These are phyloP conservation scores for Davidsoniella virescens DNA, from an alignment of 2,329 filamentous ascomycete genomes.

Conservation along the genomic window DNA sequence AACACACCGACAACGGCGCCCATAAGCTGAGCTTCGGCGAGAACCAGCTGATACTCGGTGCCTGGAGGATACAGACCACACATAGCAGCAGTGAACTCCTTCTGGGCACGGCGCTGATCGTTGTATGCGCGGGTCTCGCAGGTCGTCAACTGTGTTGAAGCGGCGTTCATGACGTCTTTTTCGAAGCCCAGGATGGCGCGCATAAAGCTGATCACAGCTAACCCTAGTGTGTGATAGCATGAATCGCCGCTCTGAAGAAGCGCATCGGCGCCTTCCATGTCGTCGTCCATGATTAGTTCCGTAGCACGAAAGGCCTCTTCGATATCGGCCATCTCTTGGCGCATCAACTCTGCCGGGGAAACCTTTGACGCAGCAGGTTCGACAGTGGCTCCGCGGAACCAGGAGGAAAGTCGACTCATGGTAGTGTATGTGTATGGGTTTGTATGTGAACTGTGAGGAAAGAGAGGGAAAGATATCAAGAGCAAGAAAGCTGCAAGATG, in stretches of 20 bases:
- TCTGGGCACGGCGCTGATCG: constrained; percentile 60
- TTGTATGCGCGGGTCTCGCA: constrained; percentile 63
- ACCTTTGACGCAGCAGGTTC: constrained; percentile 8
- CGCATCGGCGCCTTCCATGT: constrained; percentile 68
- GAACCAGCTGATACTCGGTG: constrained; percentile 70
- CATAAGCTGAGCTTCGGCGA: constrained; percentile 79
- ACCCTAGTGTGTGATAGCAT: constrained; percentile 75
- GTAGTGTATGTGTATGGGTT: constrained; percentile 11
- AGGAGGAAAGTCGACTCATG: constrained; percentile 34
- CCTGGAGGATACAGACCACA: constrained; percentile 57
- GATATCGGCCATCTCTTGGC: constrained; percentile 37
- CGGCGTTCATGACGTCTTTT: constrained; percentile 77
- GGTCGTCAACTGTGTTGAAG: constrained; percentile 51
- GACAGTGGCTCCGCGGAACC: constrained; percentile 31
- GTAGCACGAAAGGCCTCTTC: constrained; percentile 47
- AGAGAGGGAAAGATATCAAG: neutral
- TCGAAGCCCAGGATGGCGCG: constrained; percentile 79
- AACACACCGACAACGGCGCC: constrained; percentile 73
- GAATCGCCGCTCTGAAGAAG: constrained; percentile 54
- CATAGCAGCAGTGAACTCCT: constrained; percentile 29
- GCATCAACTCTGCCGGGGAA: constrained; percentile 18
- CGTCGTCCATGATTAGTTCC: constrained; percentile 69
- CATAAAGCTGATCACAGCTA: constrained; percentile 71
- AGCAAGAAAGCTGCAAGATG: neutral
- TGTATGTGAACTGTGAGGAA: neutral